phyloP scores from a whole-genome alignment of 768 basidiomycete genomes.

The Tulasnella sp. region DNA sequence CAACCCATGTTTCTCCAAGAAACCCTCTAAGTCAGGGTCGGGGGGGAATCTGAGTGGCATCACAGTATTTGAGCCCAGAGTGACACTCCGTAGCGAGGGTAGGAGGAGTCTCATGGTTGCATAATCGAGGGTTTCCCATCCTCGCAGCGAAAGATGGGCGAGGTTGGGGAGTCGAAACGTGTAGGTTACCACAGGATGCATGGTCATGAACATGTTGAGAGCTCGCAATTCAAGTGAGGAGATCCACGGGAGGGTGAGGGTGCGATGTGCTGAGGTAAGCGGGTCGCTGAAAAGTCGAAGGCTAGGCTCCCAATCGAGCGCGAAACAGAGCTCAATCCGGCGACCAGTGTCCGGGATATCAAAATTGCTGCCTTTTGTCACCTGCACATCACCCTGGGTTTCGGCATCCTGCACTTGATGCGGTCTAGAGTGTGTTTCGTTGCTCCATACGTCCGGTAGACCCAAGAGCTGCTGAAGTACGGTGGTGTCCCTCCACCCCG shows the following conservation, averaged over 20 bases:
- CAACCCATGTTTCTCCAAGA: background rate
- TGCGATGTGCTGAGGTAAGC: background rate
- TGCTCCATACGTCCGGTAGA: background rate
- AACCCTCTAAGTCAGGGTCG: background rate
- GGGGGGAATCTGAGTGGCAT: too few species aligned
- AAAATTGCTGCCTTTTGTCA: background rate
- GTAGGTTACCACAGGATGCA: background rate
- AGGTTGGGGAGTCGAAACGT: background rate
- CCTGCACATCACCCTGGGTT: background rate
- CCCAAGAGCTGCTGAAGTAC: background rate
- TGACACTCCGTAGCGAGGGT: background rate
- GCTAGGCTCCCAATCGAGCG: background rate
- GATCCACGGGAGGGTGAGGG: background rate
- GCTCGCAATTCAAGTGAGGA: background rate
- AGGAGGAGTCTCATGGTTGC: background rate
- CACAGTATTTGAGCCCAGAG: background rate
- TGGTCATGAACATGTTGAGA: background rate
- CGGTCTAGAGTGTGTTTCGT: background rate
- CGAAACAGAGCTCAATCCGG: background rate
- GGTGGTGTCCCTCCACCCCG: background rate
- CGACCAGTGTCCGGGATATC: background rate
- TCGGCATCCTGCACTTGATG: background rate
- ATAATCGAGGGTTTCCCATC: background rate
- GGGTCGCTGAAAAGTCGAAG: background rate
- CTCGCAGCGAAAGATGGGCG: background rate